phyloP scores from a whole-genome alignment of 2,329 filamentous ascomycete genomes.

The Cercospora zeina region DNA sequence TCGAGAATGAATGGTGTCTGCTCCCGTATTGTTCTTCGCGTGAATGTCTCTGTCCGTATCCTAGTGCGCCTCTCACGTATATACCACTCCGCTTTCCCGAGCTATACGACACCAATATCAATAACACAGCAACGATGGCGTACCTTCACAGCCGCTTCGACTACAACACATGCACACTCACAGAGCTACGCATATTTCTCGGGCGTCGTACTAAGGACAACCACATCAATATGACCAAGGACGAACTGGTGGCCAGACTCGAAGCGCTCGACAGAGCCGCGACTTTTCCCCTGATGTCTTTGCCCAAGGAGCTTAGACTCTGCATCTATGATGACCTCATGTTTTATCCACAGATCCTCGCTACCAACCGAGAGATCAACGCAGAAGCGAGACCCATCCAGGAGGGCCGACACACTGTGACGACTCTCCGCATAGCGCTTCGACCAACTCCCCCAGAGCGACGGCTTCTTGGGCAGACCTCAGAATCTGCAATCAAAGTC shows the following conservation, averaged over 20 bases:
- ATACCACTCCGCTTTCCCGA: neutral
- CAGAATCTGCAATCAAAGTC: neutral
- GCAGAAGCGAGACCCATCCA: neutral
- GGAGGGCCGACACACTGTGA: neutral
- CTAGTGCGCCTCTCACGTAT: neutral
- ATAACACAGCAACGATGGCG: neutral
- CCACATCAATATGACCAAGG: neutral
- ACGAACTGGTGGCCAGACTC: neutral
- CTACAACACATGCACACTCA: neutral
- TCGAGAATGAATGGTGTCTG: neutral
- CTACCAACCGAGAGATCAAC: neutral
- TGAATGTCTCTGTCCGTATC: neutral
- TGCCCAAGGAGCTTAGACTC: neutral
- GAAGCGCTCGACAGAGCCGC: neutral
- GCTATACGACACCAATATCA: neutral
- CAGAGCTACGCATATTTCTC: neutral
- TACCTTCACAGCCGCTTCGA: neutral
- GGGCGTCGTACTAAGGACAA: neutral
- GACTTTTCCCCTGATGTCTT: neutral
- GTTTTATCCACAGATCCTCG: slow-evolving; percentile 4
- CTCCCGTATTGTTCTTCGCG: neutral
- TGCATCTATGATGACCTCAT: slow-evolving; percentile 1
- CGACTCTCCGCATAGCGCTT: neutral
- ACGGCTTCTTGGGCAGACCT: neutral
- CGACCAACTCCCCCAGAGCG: neutral